Percentiles rank a stretch among this genome's conserved stretches.
These are phyloP conservation scores for Bombardia bombarda DNA, from an alignment of 495 filamentous ascomycete species.

Conservation along the genomic window DNA sequence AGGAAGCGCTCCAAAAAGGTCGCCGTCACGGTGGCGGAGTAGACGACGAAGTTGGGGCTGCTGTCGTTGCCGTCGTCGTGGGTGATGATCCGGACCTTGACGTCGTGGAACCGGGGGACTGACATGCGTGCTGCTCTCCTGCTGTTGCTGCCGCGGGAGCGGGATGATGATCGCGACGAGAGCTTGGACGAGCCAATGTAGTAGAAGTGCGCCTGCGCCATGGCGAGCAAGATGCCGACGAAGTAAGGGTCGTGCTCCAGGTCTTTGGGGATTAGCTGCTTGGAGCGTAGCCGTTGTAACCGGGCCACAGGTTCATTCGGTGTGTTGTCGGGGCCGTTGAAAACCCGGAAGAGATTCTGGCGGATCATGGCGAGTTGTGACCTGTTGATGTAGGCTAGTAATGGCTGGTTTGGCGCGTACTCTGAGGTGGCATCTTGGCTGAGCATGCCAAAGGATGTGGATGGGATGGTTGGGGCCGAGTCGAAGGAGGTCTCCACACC, in stretches of 20 bases:
- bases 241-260: slow-evolving; percentile 35
- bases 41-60: slow-evolving; percentile 33
- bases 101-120: slow-evolving; percentile 28
- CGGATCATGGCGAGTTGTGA: slow-evolving; percentile 25
- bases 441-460: slow-evolving; percentile 8
- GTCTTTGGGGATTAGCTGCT: slow-evolving; percentile 29
- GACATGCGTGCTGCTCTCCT: no score
- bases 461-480: slow-evolving; percentile 24
- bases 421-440: slow-evolving; percentile 6
- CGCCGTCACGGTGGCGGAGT: slow-evolving; percentile 30
- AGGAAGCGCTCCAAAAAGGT: slow-evolving; percentile 32
- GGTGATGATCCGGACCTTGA: slow-evolving; percentile 33
- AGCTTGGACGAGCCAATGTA: slow-evolving; percentile 3
- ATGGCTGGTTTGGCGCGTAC: slow-evolving; percentile 17
- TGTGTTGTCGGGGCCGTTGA: slow-evolving; percentile 15
- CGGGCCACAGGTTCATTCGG: slow-evolving; percentile 25
- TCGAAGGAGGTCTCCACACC: slow-evolving; percentile 22
- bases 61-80: slow-evolving; percentile 23
- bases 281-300: slow-evolving; percentile 29
- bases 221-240: slow-evolving; percentile 32
- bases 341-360: slow-evolving; percentile 23
- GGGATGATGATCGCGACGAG: slow-evolving; percentile 10
- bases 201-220: slow-evolving; percentile 40
- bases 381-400: slow-evolving; percentile 36
- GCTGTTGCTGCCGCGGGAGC: slow-evolving; percentile 9